Base-by-base conservation (phyloP, 306 rosid genomes). In the Medicago lupulina region DNA sequence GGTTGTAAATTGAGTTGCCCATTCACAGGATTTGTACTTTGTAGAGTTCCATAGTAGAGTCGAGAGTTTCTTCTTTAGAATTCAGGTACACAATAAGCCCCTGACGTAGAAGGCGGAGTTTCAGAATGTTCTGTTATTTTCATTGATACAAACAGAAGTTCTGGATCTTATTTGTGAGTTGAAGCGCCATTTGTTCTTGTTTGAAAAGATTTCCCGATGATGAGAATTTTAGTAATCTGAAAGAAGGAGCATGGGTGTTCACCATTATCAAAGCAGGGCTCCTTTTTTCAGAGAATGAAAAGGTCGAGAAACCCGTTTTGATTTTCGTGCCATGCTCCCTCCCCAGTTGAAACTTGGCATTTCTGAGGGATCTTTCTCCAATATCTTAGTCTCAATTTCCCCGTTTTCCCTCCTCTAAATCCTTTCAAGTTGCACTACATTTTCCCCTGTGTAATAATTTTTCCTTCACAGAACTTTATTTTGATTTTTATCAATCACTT, bases 191-290 rank as follows among this genome's bases (percentile, higher is more conserved):
- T 41, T 41, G 10, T 66, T 41, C 13, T 31, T 28, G 17, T 43
- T 28, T 40, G 28, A 19, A 65, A 65, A 40, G 18, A 21, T 34
- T 59, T 72, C 78, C 78, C 78, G 0, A 28, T 72, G 83, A 72
- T 15, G 74, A 79, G 21, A 53, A 53, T 64, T 72, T 79, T 79
- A 79, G 78, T 72, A 79, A 79, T 72, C 83, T 41, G 83, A 79
- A 72, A 47, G 41, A 72, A 47, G 41, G 78, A 62, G 73, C 34
- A 7, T 23, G 66, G 25, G 51, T 16, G n/a, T 46, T 16, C 23
- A 44, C 8, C 0, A 12, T 17, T 58, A 70, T 78, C 19, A 5
- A 71, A 62, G 23, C 31, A 38, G 83, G 23, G 31, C 78, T 79
- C 79, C 79, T 74, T 79, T 51, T n/a, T 40, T 19, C 13, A 17